These are phyloP conservation scores for Willaertia magna DNA, from an alignment of 208 protist species.

Conservation along the genomic window DNA sequence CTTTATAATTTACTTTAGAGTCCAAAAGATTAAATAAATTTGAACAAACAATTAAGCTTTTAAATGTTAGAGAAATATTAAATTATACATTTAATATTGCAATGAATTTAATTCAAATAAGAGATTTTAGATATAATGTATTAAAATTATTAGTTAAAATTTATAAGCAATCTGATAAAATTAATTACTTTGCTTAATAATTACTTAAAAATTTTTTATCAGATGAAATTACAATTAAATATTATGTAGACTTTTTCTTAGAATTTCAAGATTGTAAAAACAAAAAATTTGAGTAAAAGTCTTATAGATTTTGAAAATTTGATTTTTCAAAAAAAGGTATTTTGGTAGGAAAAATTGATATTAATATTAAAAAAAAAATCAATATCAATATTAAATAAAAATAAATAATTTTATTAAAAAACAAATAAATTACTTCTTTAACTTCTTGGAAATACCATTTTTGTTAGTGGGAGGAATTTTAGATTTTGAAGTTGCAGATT, in stretches of 20 bases:
- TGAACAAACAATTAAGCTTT: slow-evolving; percentile 45
- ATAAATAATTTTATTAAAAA: no score
- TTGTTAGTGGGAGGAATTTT: no score
- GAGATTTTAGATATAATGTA: slow-evolving; percentile 62
- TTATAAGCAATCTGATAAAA: slow-evolving; percentile 43
- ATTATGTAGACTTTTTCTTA: slow-evolving; percentile 90
- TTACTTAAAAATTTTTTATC: slow-evolving; percentile 38
- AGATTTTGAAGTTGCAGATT: no score
- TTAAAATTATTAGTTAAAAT: slow-evolving; percentile 62
- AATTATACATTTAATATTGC: slow-evolving; percentile 70
- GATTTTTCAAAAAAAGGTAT: no score
- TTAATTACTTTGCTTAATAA: slow-evolving; percentile 78
- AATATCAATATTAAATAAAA: no score
- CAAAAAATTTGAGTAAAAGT: no score
- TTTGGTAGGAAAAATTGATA: no score
- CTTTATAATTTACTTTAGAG: slow-evolving; percentile 23
- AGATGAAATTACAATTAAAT: slow-evolving; percentile 62
- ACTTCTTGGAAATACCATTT: no score
- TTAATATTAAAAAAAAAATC: no score
- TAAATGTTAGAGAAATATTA: slow-evolving; percentile 61
- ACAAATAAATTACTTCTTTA: no score
- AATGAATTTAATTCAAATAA: slow-evolving; percentile 60
- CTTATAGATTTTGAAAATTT: no score
- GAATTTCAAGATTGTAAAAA: no score
- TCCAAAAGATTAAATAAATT: slow-evolving; percentile 48